These are phyloP conservation scores for Ampelomyces quisqualis DNA, from an alignment of 2,329 filamentous ascomycete species.

Conservation along the genomic window DNA sequence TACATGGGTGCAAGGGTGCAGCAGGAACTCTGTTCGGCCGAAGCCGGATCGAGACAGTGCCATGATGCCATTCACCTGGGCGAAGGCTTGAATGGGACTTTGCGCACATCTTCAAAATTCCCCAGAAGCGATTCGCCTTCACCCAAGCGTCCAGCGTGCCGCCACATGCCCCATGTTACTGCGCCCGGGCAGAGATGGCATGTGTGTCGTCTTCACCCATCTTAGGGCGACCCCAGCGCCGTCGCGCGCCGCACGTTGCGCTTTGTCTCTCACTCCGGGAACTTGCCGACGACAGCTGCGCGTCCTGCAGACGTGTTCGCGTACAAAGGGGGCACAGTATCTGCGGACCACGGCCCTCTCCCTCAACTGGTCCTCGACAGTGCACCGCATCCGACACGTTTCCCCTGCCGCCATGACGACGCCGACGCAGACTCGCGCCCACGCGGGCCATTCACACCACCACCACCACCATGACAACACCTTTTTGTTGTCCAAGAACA, in stretches of 20 bases:
- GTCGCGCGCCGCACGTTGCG: slow-evolving; percentile 19
- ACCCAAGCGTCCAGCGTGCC: too few relatives aligned
- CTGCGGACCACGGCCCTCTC: slow-evolving; percentile 9
- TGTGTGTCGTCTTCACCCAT: too few relatives aligned
- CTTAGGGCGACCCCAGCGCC: slow-evolving; percentile 17
- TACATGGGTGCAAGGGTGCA: background rate
- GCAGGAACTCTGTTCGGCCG: too few relatives aligned
- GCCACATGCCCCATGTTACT: slow-evolving; percentile 34
- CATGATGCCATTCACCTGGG: slow-evolving; percentile 16
- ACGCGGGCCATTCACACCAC: slow-evolving; percentile 54
- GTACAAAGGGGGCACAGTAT: slow-evolving; percentile 21
- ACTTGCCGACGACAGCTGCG: slow-evolving; percentile 25
- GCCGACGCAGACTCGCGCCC: slow-evolving; percentile 33
- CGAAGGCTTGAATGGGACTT: too few relatives aligned
- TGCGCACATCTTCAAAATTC: slow-evolving; percentile 21
- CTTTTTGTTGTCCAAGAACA: slow-evolving; percentile 78
- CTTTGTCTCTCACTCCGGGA: slow-evolving; percentile 8
- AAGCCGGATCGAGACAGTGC: slow-evolving; percentile 9
- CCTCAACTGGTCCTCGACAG: slow-evolving; percentile 37
- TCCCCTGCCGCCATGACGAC: slow-evolving; percentile 34
- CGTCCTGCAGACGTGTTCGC: slow-evolving; percentile 36
- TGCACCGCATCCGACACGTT: slow-evolving; percentile 35
- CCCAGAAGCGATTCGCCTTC: too few relatives aligned
- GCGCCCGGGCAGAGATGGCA: slow-evolving; percentile 37
- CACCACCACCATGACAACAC: slow-evolving; percentile 84